Percentiles rank a stretch among this genome's conserved stretches.
phyloP scores from a whole-genome alignment of 345 rosid genomes.

The Camelina hispida region DNA sequence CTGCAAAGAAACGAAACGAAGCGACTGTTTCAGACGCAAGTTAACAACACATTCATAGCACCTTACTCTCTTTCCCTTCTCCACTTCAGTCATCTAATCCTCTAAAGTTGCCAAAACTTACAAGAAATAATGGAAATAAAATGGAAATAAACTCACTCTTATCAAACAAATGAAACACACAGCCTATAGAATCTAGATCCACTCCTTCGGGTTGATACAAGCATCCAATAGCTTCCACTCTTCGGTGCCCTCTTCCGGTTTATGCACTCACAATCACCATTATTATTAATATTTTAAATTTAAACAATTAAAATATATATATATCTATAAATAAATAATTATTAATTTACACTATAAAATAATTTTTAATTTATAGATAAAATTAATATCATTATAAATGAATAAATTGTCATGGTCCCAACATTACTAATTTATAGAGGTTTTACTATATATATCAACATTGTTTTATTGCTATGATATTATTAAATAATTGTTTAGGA shows the following conservation, averaged over 20 bases:
- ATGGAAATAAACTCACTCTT: slow-evolving; percentile 30
- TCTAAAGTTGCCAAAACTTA: slow-evolving; percentile 28
- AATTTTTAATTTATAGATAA: no score
- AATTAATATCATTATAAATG: no score
- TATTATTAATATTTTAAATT: no score
- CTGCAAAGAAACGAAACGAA: background rate
- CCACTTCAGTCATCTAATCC: slow-evolving; percentile 29
- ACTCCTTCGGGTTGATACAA: slow-evolving; percentile 94
- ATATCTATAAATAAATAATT: no score
- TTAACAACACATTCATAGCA: slow-evolving; percentile 16
- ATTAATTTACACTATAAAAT: no score
- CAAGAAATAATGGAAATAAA: slow-evolving; percentile 30
- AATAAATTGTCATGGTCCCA: no score
- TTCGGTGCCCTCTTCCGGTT: slow-evolving; percentile 94
- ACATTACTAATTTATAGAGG: no score
- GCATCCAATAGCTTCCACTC: slow-evolving; percentile 98
- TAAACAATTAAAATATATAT: no score
- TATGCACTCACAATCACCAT: slow-evolving; percentile 52
- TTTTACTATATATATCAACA: no score
- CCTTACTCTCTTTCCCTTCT: slow-evolving; percentile 28
- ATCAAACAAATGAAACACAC: slow-evolving; percentile 31
- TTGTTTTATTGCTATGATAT: no score
- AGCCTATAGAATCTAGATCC: slow-evolving; percentile 52
- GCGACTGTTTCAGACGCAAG: background rate
- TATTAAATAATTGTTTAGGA: no score